These are phyloP conservation scores for Rhododendron henanense DNA, from an alignment of 148 eudicot genomes.

Conservation along the genomic window DNA sequence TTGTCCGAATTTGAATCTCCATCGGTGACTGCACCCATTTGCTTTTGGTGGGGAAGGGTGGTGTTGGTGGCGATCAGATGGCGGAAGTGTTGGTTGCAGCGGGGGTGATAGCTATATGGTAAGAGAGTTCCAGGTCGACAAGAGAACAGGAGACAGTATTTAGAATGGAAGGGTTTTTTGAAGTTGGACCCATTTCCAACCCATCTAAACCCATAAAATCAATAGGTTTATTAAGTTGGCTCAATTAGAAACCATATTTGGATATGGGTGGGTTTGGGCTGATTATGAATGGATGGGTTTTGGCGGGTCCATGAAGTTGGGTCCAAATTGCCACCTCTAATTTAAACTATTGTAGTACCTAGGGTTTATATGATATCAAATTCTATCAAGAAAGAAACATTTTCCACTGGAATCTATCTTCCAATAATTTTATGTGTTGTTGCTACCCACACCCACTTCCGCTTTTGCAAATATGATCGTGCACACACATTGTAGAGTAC, in stretches of 20 bases:
- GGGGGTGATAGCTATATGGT: slow-evolving; percentile 20
- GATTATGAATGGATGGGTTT: too few species aligned
- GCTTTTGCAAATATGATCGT: background rate
- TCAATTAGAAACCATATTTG: too few species aligned
- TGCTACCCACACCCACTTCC: background rate
- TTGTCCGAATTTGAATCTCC: slow-evolving; percentile 91
- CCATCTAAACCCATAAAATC: too few species aligned
- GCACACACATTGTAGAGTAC: background rate
- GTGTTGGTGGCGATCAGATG: slow-evolving; percentile 13
- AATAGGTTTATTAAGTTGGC: too few species aligned
- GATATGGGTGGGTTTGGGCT: too few species aligned
- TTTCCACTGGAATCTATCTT: background rate
- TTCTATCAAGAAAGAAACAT: background rate
- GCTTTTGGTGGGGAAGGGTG: slow-evolving; percentile 36
- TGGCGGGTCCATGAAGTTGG: too few species aligned
- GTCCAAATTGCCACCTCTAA: too few species aligned
- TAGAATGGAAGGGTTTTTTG: too few species aligned
- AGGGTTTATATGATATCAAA: background rate
- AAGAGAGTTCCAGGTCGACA: too few species aligned
- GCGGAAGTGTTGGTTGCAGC: slow-evolving; percentile 59
- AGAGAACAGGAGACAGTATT: too few species aligned
- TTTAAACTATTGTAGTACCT: background rate
- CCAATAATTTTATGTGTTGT: background rate
- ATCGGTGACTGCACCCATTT: slow-evolving; percentile 81
- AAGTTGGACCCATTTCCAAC: too few species aligned